phyloP scores from a whole-genome alignment of 2,329 filamentous ascomycete genomes.

The Cercospora nicotianae region DNA sequence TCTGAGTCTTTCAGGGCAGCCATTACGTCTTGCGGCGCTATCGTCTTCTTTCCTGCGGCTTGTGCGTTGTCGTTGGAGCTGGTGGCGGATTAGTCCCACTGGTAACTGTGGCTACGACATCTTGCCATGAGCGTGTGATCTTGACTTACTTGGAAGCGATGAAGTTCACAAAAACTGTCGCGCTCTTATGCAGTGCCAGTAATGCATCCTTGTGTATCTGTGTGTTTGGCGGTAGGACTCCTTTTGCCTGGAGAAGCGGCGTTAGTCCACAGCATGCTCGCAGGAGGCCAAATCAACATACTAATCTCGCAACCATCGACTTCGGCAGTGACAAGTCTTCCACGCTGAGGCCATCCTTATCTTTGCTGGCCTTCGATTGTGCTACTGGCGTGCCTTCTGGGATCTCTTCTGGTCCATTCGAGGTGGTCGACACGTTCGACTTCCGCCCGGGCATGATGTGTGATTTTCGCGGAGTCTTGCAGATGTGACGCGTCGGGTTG shows the following conservation, averaged over 20 bases:
- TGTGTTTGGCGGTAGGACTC: slow-evolving; percentile 59
- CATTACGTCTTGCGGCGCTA: slow-evolving; percentile 73
- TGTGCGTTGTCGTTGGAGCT: slow-evolving; percentile 74
- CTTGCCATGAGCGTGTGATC: background rate
- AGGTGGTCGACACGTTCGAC: slow-evolving; percentile 46
- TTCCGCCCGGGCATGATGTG: slow-evolving; percentile 49
- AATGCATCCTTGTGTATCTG: slow-evolving; percentile 82
- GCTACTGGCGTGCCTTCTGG: slow-evolving; percentile 33
- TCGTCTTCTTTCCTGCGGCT: slow-evolving; percentile 71
- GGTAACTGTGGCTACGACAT: background rate
- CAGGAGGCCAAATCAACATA: background rate
- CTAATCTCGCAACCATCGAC: slow-evolving; percentile 12
- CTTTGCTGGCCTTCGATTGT: slow-evolving; percentile 25
- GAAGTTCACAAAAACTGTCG: slow-evolving; percentile 81
- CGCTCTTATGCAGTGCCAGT: slow-evolving; percentile 75
- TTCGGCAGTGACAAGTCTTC: slow-evolving; percentile 36
- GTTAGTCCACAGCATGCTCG: background rate
- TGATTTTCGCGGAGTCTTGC: background rate
- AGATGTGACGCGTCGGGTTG: background rate
- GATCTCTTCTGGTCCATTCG: slow-evolving; percentile 42
- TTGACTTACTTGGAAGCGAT: slow-evolving; percentile 68
- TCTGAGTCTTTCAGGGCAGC: slow-evolving; percentile 75
- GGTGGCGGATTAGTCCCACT: slow-evolving; percentile 12
- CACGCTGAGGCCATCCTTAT: slow-evolving; percentile 46
- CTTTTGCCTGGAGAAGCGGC: background rate